These are phyloP conservation scores for Microbotryum intermedium DNA, from an alignment of 1,284 basidiomycete species.

Conservation along the genomic window DNA sequence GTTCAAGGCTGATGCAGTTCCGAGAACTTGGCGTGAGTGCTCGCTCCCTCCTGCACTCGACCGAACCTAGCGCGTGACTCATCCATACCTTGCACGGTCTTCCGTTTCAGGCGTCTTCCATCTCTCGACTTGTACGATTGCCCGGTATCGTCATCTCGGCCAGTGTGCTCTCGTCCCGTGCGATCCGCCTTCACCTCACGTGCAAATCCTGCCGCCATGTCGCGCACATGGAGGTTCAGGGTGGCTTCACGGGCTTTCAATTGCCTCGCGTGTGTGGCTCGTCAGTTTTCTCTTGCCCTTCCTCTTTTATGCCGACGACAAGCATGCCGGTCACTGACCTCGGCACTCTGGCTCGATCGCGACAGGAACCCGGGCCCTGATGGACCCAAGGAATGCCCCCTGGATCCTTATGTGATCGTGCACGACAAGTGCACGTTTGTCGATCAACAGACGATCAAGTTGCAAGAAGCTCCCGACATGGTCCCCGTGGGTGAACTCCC, in stretches of 20 bases:
- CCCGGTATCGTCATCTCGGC: conserved; percentile 98
- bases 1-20: conserved; percentile 86
- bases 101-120: conserved; percentile 61
- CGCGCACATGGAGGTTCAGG: conserved; percentile 70
- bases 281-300: conserved; percentile 33
- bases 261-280: conserved; percentile 79
- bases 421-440: conserved; percentile 92
- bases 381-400: conserved; percentile 81
- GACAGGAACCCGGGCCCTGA: conserved; percentile 40
- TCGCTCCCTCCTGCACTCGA: background rate
- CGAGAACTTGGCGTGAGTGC: conserved; percentile 65
- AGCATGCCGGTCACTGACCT: conserved; percentile 6
- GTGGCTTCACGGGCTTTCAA: conserved; percentile 78
- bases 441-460: conserved; percentile 91
- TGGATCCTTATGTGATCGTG: conserved; percentile 93
- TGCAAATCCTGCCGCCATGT: conserved; percentile 82
- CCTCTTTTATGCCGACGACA: background rate
- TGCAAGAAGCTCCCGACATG: conserved; percentile 99
- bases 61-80: background rate
- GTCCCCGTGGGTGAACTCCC: conserved; percentile 98
- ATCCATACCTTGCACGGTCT: background rate
- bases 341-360: conserved; percentile 35
- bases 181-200: conserved; percentile 82
- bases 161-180: conserved; percentile 84
- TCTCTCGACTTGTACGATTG: conserved; percentile 91